These are phyloP conservation scores for Ziziphus jujuba DNA, from an alignment of 306 rosid species.

Conservation along the genomic window DNA sequence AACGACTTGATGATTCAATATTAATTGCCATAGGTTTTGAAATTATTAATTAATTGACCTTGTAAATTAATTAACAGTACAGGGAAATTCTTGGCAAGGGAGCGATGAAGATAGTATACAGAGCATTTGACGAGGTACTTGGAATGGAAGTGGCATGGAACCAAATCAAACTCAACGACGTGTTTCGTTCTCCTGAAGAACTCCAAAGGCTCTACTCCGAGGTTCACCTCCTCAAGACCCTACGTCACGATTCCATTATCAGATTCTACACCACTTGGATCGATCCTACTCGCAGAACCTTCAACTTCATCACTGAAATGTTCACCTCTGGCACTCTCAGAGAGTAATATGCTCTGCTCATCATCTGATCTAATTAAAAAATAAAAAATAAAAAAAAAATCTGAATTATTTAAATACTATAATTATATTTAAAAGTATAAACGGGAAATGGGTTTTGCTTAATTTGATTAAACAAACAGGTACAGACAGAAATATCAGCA, in stretches of 20 bases:
- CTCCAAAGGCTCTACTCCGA: slow-evolving; percentile 81
- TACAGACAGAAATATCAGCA: slow-evolving; percentile 58
- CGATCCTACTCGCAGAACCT: slow-evolving; percentile 51
- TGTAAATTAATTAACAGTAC: slow-evolving; percentile 30
- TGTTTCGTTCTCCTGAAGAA: slow-evolving; percentile 65
- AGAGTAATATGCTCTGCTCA: slow-evolving; percentile 80
- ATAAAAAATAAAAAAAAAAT: no score
- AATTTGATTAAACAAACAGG: slow-evolving; percentile 31
- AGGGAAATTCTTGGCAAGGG: slow-evolving; percentile 82
- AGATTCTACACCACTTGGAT: slow-evolving; percentile 74
- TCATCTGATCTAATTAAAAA: no score
- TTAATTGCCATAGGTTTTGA: no score
- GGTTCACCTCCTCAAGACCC: slow-evolving; percentile 85
- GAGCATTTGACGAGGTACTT: slow-evolving; percentile 66
- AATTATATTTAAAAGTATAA: no score
- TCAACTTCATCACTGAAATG: slow-evolving; percentile 94
- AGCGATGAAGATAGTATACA: slow-evolving; percentile 83
- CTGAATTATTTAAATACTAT: no score
- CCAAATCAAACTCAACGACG: slow-evolving; percentile 73
- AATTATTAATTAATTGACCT: not conserved
- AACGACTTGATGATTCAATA: no score
- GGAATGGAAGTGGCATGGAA: slow-evolving; percentile 98
- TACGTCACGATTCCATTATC: slow-evolving; percentile 75
- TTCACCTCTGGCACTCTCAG: slow-evolving; percentile 92
- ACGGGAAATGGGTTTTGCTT: no score